Evolutionary conservation across 2,329 filamentous ascomycete genomes (phyloP).

Genomic region (Aspergillus sergii): DNA sequence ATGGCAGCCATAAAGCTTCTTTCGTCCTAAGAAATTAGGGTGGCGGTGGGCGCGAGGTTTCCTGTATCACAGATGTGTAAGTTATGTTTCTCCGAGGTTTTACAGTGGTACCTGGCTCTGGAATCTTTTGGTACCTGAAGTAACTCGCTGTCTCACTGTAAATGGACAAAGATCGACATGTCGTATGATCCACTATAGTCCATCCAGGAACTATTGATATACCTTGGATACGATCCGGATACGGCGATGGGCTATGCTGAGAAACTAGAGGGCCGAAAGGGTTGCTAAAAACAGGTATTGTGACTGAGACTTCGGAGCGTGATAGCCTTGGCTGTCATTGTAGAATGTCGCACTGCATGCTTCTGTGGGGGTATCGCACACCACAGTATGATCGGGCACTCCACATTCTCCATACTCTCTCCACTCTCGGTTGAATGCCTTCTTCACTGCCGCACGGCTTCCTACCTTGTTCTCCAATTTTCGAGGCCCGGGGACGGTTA

Average conservation of each 20-base stretch:
- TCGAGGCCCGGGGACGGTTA: not conserved
- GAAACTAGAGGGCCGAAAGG: not conserved
- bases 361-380: not conserved
- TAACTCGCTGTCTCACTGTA: not conserved
- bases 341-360: not conserved
- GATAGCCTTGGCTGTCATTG: not conserved
- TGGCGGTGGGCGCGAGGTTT: not conserved
- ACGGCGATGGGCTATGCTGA: not conserved
- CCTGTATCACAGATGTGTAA: not conserved
- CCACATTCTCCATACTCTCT: not conserved
- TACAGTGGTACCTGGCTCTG: not conserved
- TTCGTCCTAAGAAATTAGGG: not conserved
- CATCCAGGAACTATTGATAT: not conserved
- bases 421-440: constrained; percentile 3
- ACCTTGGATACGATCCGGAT: not conserved
- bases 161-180: not conserved
- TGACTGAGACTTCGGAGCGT: not conserved
- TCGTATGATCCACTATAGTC: not conserved
- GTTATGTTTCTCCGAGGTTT: not conserved
- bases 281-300: not conserved
- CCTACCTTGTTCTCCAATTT: not conserved
- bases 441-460: not conserved
- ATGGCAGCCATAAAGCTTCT: not conserved
- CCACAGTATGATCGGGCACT: not conserved
- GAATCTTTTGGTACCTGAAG: not conserved